These are phyloP conservation scores for Phalaenopsis equestris DNA, from an alignment of 106 monocot species.

Conservation along the genomic window DNA sequence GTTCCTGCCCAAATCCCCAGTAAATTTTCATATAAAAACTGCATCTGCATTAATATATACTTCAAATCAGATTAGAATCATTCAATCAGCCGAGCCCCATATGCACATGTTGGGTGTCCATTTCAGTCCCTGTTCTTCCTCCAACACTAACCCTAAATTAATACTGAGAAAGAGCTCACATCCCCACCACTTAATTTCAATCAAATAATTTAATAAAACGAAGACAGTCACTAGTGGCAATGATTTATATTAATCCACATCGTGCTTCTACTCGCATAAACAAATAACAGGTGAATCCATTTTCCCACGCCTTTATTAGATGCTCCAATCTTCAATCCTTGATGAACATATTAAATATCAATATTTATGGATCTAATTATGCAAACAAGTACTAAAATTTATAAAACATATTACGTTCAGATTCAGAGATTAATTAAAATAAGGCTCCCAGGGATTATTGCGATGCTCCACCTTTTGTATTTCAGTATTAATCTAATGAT, in stretches of 20 bases:
- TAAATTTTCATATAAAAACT: background rate
- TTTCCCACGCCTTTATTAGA: background rate
- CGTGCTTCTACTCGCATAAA: background rate
- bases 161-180: background rate
- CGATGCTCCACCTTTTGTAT: background rate
- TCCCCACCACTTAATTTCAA: background rate
- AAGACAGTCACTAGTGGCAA: background rate
- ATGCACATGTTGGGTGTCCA: slow-evolving; percentile 2
- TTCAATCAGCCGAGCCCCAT: background rate
- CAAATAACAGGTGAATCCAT: background rate
- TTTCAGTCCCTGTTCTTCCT: background rate
- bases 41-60: background rate
- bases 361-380: too few relatives aligned
- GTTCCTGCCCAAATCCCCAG: background rate
- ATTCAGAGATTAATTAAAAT: too few relatives aligned
- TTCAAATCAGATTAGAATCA: background rate
- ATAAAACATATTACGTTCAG: too few relatives aligned
- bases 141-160: background rate
- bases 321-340: background rate
- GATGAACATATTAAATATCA: background rate
- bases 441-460: background rate
- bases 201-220: background rate
- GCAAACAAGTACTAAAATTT: too few relatives aligned
- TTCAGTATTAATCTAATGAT: background rate
- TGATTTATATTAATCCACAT: background rate